Evolutionary conservation across 2,329 filamentous ascomycete species (phyloP), one percentile per base, ranked within the genome.

Genomic region (Ascochyta koolunga): DNA sequence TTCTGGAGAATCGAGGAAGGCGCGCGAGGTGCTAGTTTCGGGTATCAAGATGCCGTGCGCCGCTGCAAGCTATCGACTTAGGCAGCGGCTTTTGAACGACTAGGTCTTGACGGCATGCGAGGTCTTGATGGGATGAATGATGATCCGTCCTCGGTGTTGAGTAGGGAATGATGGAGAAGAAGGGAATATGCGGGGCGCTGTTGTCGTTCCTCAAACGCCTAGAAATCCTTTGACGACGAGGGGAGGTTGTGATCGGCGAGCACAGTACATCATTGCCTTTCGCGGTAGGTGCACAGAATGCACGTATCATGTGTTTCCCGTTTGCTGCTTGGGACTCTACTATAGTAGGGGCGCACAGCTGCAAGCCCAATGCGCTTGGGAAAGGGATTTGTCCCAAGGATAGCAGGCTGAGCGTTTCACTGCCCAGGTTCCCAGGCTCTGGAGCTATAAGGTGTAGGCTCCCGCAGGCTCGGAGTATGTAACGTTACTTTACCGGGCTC

Each of bases 281-380:
- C 21, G 24, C 24, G 45, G 51, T 40, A 22, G 25, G 27, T n/a
- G 39, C 16, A 49, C 39, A 44, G 44, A 27, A 37, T 39, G 44
- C 50, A 54, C 50, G 39, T 48, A 49, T 39, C 45, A 49, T 41
- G 51, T 45, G 51, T 50, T 54, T 54, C 51, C 51, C 29, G 31
- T 46, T 54, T 36, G 35, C 40, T 50, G 35, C 31, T 40, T 36
- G 45, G 10, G 24, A 18, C 37, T 53, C n/a, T n/a, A n/a, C n/a
- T n/a, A n/a, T n/a, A n/a, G n/a, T n/a, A n/a, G n/a, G n/a, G n/a
- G n/a, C n/a, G n/a, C n/a, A n/a, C n/a, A n/a, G n/a, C n/a, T 15
- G 32, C 16, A 42, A 36, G 29, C 45, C 51, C 45, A 31, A 45
- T 45, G 24, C 35, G 45, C 51, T 46, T 54, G 50, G 45, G 32